Evolutionary conservation across 257 asterid species (phyloP), one percentile per base, ranked within the genome.

Genomic region (Penstemon barbatus): DNA sequence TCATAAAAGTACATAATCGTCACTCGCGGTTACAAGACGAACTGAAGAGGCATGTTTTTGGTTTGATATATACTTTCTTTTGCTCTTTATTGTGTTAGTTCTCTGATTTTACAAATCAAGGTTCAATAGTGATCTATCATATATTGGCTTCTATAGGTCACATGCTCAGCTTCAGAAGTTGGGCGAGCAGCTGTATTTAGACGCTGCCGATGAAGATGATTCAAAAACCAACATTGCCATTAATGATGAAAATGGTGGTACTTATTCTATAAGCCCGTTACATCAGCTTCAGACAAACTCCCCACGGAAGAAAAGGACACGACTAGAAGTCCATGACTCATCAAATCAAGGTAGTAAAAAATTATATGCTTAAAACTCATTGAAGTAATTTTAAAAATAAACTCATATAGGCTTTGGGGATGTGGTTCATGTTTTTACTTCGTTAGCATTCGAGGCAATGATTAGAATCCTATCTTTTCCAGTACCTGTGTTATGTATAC

Each of bases 141-240:
- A 13, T 62, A 59, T 72, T 78, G 74, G 70, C 69, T 72, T 77
- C 61, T 80, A 42, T 71, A 93, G 99, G 85, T 88, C 96, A 69
- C 87, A 80, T 33, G 80, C 86, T 81, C 90, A 84, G 81, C 83
- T 93, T 66, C 89, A 77, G 76, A 88, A 91, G 83, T 79, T 90
- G 77, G 84, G 88, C 50, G 90, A 85, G 62, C 91, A 81, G 80
- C 88, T 90, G 71, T 78, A 69, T 64, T 75, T 80, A 66, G 89
- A 85, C 71, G 76, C 72, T 46, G 70, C 58, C 3, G 80, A 70
- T 49, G 92, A 71, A 65, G 92, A 80, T 65, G 87, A 81, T 77
- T 61, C 68, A 38, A 77, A 69, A 72, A 69, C 80, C 55, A 79
- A 77, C 49, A 67, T 67, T 45, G 15, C 55, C 52, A 80, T 74